Percentiles rank a stretch among this genome's conserved stretches.
These are phyloP conservation scores for Ganoderma resinaceum DNA, from an alignment of 1,284 basidiomycete species.

Conservation along the genomic window DNA sequence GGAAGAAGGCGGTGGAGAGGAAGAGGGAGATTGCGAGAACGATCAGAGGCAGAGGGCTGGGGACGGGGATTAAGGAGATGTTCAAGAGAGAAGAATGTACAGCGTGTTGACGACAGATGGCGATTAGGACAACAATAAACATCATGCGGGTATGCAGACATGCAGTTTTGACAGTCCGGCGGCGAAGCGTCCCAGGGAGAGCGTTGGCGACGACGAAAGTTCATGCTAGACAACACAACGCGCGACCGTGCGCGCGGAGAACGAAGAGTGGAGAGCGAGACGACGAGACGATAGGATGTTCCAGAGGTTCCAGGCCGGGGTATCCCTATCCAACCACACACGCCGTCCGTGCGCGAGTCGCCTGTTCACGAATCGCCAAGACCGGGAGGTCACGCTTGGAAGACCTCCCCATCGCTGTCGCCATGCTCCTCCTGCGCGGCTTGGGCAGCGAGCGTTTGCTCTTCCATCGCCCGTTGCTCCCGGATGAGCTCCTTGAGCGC, in stretches of 20 bases:
- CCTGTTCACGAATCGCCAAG: slow-evolving; percentile 3
- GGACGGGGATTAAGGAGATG: slow-evolving; percentile 12
- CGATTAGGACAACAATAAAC: slow-evolving; percentile 33
- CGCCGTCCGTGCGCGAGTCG: slow-evolving; percentile 5
- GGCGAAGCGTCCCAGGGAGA: slow-evolving; percentile 25
- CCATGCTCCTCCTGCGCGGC: slow-evolving; percentile 25
- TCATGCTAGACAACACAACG: slow-evolving; percentile 29
- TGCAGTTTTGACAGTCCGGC: slow-evolving; percentile 27
- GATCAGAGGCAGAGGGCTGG: background rate
- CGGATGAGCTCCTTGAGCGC: slow-evolving; percentile 60
- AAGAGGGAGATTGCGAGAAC: background rate
- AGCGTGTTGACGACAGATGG: slow-evolving; percentile 14
- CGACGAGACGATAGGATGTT: slow-evolving; percentile 15
- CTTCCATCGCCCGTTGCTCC: slow-evolving; percentile 43
- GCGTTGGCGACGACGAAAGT: slow-evolving; percentile 18
- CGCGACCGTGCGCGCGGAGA: slow-evolving; percentile 15
- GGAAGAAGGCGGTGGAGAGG: background rate
- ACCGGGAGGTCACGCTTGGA: slow-evolving; percentile 16
- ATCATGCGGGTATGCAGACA: slow-evolving; percentile 29
- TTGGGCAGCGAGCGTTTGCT: slow-evolving; percentile 29
- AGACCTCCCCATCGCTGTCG: slow-evolving; percentile 27
- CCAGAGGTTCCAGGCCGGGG: slow-evolving; percentile 11
- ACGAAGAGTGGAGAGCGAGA: slow-evolving; percentile 18
- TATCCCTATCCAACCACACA: slow-evolving; percentile 18
- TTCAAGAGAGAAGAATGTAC: slow-evolving; percentile 18